A percentile compares a stretch with the other conserved stretches of the same genome.
These are phyloP conservation scores for Penicillium sp. DNA, from an alignment of 2,329 filamentous ascomycete species.

Conservation along the genomic window DNA sequence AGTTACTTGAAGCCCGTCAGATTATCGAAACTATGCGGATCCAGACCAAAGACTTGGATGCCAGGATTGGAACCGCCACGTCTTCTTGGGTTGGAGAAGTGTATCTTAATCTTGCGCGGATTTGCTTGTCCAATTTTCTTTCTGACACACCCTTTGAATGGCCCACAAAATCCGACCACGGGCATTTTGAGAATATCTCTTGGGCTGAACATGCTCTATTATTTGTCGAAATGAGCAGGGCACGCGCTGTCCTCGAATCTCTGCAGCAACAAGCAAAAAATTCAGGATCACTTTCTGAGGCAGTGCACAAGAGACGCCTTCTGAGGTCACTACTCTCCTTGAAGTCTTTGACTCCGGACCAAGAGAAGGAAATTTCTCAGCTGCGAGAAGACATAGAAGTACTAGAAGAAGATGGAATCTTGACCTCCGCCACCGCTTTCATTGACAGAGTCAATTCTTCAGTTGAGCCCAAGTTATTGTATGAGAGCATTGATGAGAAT, in stretches of 20 bases:
- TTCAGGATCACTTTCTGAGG: slow-evolving; percentile 7
- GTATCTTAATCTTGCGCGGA: slow-evolving; percentile 17
- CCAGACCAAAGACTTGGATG: slow-evolving; percentile 21
- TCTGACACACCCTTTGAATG: slow-evolving; percentile 3
- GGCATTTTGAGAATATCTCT: slow-evolving; percentile 13
- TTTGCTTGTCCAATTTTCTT: slow-evolving; percentile 10
- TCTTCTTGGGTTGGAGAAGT: slow-evolving; percentile 11
- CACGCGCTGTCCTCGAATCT: slow-evolving; percentile 22
- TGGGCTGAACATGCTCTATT: slow-evolving; percentile 26
- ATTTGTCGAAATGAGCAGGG: slow-evolving; percentile 23
- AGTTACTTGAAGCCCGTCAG: slow-evolving; percentile 17
- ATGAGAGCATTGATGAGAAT: slow-evolving; percentile 16
- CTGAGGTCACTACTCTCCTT: slow-evolving; percentile 13
- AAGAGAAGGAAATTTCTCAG: slow-evolving; percentile 10
- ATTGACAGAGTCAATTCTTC: slow-evolving; percentile 19
- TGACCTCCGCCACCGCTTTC: slow-evolving; percentile 17
- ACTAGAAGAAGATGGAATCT: slow-evolving; percentile 10
- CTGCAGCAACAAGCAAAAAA: slow-evolving; percentile 11
- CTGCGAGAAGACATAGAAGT: slow-evolving; percentile 12
- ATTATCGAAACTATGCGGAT: slow-evolving; percentile 15
- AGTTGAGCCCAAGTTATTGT: slow-evolving; percentile 13
- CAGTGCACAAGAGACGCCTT: slow-evolving; percentile 16
- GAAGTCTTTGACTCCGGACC: slow-evolving; percentile 7
- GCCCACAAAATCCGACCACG: slow-evolving; percentile 14
- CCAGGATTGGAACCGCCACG: slow-evolving; percentile 13